A percentile compares a stretch with the other conserved stretches of the same genome.
phyloP scores from a whole-genome alignment of 345 rosid species.

The Citrus australasica region DNA sequence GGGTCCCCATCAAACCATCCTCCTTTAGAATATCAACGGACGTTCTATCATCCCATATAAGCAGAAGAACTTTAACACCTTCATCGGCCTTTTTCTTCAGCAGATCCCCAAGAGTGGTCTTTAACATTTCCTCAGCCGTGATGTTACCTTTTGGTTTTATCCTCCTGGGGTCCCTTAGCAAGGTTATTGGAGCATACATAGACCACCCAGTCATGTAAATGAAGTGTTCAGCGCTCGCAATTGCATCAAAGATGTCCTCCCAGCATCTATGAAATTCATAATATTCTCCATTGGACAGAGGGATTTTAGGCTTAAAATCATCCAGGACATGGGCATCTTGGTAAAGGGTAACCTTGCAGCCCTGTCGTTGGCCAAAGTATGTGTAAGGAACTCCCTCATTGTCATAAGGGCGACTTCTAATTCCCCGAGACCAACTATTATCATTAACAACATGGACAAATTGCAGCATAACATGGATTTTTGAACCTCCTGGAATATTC shows the following conservation, averaged over 20 bases:
- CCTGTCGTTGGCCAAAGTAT: conserved; percentile 54
- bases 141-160: conserved; percentile 21
- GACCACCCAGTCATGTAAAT: conserved; percentile 90
- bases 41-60: conserved; percentile 84
- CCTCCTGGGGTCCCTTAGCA: conserved; percentile 55
- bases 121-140: no score
- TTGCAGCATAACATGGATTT: conserved; percentile 43
- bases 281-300: conserved; percentile 3
- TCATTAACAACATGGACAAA: conserved; percentile 33
- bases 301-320: conserved; percentile 24
- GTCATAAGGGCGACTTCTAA: conserved; percentile 10
- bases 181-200: conserved; percentile 41
- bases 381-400: conserved; percentile 52
- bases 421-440: conserved; percentile 61
- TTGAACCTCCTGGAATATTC: conserved; percentile 43
- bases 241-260: conserved; percentile 78
- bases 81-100: conserved; percentile 57
- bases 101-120: conserved; percentile 50
- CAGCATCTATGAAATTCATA: conserved; percentile 58
- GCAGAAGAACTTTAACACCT: conserved; percentile 59
- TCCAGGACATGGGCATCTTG: conserved; percentile 72
- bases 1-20: conserved; percentile 76
- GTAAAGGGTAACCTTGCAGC: conserved; percentile 68
- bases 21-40: conserved; percentile 39
- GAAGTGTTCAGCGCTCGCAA: conserved; percentile 49